Evolutionary conservation across 768 basidiomycete species (phyloP).

Genomic region (Agrocybe praecox): DNA sequence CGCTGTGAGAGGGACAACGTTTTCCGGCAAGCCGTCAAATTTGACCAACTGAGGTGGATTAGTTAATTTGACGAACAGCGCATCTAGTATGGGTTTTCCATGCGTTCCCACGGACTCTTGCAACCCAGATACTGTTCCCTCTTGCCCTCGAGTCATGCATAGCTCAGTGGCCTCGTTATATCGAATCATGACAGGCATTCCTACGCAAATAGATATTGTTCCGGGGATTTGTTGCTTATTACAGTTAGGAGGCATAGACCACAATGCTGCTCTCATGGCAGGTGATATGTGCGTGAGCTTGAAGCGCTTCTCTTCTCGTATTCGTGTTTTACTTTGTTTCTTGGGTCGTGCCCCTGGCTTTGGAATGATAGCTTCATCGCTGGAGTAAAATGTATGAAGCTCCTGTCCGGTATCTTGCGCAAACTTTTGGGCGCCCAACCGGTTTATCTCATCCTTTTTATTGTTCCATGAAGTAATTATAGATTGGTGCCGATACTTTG

Average conservation of each 20-base stretch:
- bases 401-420: conserved; percentile 30
- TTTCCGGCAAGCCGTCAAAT: conserved; percentile 26
- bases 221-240: conserved; percentile 22
- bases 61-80: conserved; percentile 29
- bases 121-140: conserved; percentile 31
- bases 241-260: conserved; percentile 17
- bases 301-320: background rate
- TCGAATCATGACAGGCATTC: conserved; percentile 35
- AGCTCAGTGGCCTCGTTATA: conserved; percentile 34
- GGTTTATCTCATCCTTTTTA: conserved; percentile 39
- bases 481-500: conserved; percentile 31
- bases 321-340: background rate
- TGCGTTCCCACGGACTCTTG: conserved; percentile 9
- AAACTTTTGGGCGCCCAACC: conserved; percentile 26
- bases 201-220: conserved; percentile 28
- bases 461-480: conserved; percentile 40
- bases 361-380: conserved; percentile 19
- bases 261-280: conserved; percentile 18
- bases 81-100: conserved; percentile 24
- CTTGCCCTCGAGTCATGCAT: conserved; percentile 34
- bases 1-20: conserved; percentile 29
- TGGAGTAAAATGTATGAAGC: conserved; percentile 25
- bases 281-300: conserved; percentile 4
- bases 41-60: conserved; percentile 25
- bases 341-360: background rate